Conservation (phyloP, 1,284 basidiomycete species). For the Singerocomus inundabilis region DNA sequence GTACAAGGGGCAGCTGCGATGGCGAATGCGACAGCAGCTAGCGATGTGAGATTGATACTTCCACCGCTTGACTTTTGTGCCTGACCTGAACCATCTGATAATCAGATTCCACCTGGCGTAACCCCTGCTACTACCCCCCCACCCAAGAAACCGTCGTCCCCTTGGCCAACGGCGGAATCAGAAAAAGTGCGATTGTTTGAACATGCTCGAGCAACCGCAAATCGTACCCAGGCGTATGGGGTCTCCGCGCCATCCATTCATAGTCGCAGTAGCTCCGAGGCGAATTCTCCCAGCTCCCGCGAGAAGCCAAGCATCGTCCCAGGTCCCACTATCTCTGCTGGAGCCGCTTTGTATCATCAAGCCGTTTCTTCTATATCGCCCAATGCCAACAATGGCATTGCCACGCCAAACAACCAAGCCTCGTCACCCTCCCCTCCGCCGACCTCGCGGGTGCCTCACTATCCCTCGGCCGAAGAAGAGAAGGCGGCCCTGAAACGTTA, state of each 20-base stretch:
- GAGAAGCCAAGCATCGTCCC: slow-evolving; percentile 12
- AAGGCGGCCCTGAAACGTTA: slow-evolving; percentile 68
- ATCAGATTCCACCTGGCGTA: slow-evolving; percentile 1
- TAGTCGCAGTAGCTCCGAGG: slow-evolving; percentile 35
- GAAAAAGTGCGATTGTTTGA: slow-evolving; percentile 71
- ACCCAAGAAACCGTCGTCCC: slow-evolving; percentile 17
- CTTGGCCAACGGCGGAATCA: slow-evolving; percentile 69
- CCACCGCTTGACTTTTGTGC: background rate
- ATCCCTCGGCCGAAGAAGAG: slow-evolving; percentile 50
- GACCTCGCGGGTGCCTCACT: slow-evolving; percentile 38
- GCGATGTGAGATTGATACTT: slow-evolving; percentile 23
- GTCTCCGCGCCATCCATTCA: slow-evolving; percentile 27
- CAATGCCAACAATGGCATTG: background rate
- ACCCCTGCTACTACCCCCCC: slow-evolving; percentile 15
- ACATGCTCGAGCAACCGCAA: slow-evolving; percentile 60
- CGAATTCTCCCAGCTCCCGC: slow-evolving; percentile 16
- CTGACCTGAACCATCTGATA: slow-evolving; percentile 3
- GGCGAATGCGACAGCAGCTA: slow-evolving; percentile 26
- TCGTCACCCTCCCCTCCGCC: slow-evolving; percentile 27
- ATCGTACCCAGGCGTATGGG: slow-evolving; percentile 44
- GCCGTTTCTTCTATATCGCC: slow-evolving; percentile 42
- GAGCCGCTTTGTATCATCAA: slow-evolving; percentile 45
- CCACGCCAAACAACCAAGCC: background rate
- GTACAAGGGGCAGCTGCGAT: slow-evolving; percentile 47
- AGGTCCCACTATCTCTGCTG: slow-evolving; percentile 35